Evolutionary conservation across 1,284 basidiomycete species (phyloP).

Genomic region (Leccinum subrobustum): DNA sequence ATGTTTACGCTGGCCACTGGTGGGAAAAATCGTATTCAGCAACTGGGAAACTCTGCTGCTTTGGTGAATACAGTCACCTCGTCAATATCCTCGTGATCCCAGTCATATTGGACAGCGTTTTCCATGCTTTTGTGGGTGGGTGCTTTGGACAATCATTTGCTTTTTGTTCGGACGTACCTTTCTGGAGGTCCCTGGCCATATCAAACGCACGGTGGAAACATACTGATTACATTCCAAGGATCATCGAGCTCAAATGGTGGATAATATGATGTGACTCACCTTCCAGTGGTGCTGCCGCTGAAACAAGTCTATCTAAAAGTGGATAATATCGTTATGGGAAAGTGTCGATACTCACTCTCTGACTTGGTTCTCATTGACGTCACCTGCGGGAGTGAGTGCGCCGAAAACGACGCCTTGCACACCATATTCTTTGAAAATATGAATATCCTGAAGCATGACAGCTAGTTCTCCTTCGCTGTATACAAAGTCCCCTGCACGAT

Average conservation of each 20-base stretch:
- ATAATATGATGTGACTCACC: constrained; percentile 38
- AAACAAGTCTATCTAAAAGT: constrained; percentile 46
- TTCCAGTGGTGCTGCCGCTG: constrained; percentile 61
- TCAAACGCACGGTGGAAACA: constrained; percentile 86
- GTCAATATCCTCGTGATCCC: constrained; percentile 75
- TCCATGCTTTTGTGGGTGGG: constrained; percentile 44
- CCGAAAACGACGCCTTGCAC: constrained; percentile 74
- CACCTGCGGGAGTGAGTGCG: constrained; percentile 55
- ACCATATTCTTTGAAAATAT: constrained; percentile 52
- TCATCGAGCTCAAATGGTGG: neutral
- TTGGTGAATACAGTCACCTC: constrained; percentile 44
- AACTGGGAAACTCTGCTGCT: neutral
- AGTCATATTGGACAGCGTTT: constrained; percentile 50
- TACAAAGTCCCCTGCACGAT: constrained; percentile 73
- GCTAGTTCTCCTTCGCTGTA: constrained; percentile 64
- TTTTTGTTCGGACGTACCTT: constrained; percentile 41
- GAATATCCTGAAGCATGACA: constrained; percentile 74
- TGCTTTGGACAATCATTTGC: neutral
- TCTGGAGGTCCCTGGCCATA: constrained; percentile 56
- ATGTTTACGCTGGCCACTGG: constrained; percentile 51
- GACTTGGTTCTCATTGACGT: constrained; percentile 56
- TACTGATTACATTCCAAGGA: constrained; percentile 41
- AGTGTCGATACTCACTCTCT: constrained; percentile 40
- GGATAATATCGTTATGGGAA: constrained; percentile 1
- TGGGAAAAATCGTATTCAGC: constrained; percentile 6